phyloP scores from a whole-genome alignment of 139 green algal genomes.

The Axilococcus clingmanii region DNA sequence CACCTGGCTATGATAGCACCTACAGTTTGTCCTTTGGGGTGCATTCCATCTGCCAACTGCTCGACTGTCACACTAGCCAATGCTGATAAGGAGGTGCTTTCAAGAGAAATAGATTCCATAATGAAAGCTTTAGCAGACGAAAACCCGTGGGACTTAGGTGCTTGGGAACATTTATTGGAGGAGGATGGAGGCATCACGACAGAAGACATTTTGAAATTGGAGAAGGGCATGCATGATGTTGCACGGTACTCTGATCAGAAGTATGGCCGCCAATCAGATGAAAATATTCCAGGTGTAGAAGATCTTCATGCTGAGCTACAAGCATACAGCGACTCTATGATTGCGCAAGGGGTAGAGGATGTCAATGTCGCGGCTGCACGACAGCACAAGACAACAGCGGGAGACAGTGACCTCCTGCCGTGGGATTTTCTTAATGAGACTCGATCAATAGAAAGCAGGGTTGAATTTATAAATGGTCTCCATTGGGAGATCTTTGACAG shows the following conservation, averaged over 20 bases:
- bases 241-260: conserved; percentile 4
- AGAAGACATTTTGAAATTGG: not conserved
- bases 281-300: conserved; percentile 23
- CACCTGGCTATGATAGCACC: no score
- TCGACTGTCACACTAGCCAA: no score
- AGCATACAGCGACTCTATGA: conserved; percentile 4
- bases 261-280: not conserved
- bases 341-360: not conserved
- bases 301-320: conserved; percentile 25
- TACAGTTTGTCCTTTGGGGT: no score
- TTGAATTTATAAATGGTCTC: conserved; percentile 23
- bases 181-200: not conserved
- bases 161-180: no score
- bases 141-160: no score
- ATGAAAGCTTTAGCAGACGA: no score
- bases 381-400: conserved; percentile 13
- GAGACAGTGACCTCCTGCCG: conserved; percentile 8
- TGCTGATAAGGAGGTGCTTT: no score
- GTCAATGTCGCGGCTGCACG: not conserved
- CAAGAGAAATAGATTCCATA: no score
- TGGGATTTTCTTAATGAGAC: conserved; percentile 11
- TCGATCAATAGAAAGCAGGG: not conserved
- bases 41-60: no score
- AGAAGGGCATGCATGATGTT: no score
- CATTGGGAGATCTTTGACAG: not conserved